Evolutionary conservation across 371 early-diverging fungal species (phyloP).

Genomic region (Nematocida minor): DNA sequence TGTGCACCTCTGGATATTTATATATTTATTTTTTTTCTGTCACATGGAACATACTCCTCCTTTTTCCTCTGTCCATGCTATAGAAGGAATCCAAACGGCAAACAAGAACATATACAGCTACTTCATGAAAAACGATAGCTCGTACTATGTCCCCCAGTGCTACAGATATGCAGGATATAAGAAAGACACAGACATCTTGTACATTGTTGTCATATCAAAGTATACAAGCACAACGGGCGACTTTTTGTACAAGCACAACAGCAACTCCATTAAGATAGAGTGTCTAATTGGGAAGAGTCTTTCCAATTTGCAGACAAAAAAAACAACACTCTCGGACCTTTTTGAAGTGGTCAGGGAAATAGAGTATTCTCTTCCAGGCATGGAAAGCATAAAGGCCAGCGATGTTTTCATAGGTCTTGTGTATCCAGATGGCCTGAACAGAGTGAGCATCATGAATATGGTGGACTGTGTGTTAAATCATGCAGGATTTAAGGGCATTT

Average conservation of each 20-base stretch:
- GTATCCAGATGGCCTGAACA: conserved; percentile 53
- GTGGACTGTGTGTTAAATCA: conserved; percentile 56
- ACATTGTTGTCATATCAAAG: conserved; percentile 36
- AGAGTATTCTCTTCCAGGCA: background rate
- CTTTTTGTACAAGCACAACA: conserved; percentile 48
- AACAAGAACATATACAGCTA: conserved; percentile 65
- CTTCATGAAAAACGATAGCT: conserved; percentile 62
- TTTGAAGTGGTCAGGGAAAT: conserved; percentile 8
- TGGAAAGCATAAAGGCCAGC: background rate
- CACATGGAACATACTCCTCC: conserved; percentile 32
- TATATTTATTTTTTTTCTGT: background rate
- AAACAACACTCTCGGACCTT: conserved; percentile 23
- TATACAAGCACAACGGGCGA: conserved; percentile 19
- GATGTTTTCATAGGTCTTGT: conserved; percentile 52
- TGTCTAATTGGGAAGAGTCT: conserved; percentile 11
- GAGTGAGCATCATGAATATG: conserved; percentile 57
- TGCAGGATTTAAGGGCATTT: conserved; percentile 50
- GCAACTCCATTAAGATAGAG: conserved; percentile 3
- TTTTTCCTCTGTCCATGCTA: conserved; percentile 21
- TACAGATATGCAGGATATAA: conserved; percentile 54
- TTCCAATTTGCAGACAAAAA: background rate
- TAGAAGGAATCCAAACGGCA: conserved; percentile 52
- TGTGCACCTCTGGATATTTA: background rate
- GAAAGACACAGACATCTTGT: conserved; percentile 31
- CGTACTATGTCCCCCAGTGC: conserved; percentile 52